Evolutionary conservation across 1,139 yeast genomes (phyloP), one percentile per base, ranked within the genome.

Genomic region (Candida smagusa): DNA sequence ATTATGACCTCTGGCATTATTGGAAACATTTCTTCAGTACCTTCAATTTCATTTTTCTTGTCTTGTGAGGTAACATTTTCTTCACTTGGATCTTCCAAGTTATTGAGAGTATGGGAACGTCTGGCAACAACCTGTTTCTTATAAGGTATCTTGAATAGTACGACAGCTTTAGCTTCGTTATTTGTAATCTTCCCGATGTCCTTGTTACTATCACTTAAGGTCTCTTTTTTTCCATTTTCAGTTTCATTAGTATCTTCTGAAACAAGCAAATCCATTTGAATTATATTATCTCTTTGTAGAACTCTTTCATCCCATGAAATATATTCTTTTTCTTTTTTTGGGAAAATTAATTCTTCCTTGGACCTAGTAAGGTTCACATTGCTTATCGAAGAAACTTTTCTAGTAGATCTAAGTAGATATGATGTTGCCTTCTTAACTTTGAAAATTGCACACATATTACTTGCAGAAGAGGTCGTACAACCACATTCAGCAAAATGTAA

Each of bases 391-490:
- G 77, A 70, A 0, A 69, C 67, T 49, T 79, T 80, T 47, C 84
- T 63, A 0, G 81, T 74, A 4, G 82, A 74, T 45, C 85, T 65
- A 47, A 77, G 66, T 35, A 79, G 61, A 47, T 75, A 77, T 0
- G 81, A 68, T 5, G 80, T 75, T 12, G 79, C 77, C 52, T 81
- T 81, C 50, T 79, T 81, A 3, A 82, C 76, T 49, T 79, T 81
- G 43, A 70, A 67, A 7, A 84, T 61, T 19, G 75, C 68, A 61
- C 92, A 84, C 22, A 65, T 63, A 12, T 67, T 56, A 24, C 63
- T 56, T 8, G 28, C 33, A 11, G 68, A 67, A 19, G 62, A 48
- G 1, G 59, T 54, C 1, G 83, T 87, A 59, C 96, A 87, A 16
- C 86, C 95, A 46, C 83, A 76, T 52, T 82, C 74, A 38, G 82